Evolutionary conservation across 228 moss, liverwort and hornwort species (phyloP).

Genomic region (Sphagnum fallax): DNA sequence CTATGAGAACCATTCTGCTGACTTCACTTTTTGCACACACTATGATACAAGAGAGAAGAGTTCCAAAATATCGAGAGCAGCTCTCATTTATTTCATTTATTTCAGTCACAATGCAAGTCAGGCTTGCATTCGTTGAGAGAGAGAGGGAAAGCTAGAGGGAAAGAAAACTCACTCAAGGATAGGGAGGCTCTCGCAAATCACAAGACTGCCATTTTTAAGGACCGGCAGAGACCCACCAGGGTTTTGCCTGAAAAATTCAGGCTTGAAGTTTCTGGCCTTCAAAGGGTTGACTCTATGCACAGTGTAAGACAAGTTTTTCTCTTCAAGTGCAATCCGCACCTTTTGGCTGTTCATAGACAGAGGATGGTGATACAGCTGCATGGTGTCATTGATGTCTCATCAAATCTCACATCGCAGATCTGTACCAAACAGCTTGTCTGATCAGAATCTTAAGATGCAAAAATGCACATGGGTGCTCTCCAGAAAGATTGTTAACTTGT

Average conservation of each 20-base stretch:
- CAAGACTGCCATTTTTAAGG: slow-evolving; percentile 39
- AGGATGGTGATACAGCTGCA: slow-evolving; percentile 75
- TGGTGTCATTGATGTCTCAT: slow-evolving; percentile 27
- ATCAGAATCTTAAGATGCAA: too few species aligned
- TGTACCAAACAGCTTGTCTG: too few species aligned
- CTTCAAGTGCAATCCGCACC: slow-evolving; percentile 66
- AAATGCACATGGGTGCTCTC: too few species aligned
- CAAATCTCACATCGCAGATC: background rate
- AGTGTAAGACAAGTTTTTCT: slow-evolving; percentile 56
- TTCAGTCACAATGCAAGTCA: background rate
- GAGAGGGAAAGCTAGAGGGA: background rate
- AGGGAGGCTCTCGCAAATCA: slow-evolving; percentile 54
- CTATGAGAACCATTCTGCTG: background rate
- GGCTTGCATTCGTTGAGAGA: background rate
- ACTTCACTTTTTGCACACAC: background rate
- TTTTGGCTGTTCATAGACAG: slow-evolving; percentile 73
- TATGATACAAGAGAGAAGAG: background rate
- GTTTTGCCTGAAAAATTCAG: slow-evolving; percentile 69
- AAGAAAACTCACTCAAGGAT: slow-evolving; percentile 55
- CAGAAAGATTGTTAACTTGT: too few species aligned
- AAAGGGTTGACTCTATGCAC: slow-evolving; percentile 58
- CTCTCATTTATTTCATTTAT: background rate
- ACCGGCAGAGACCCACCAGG: slow-evolving; percentile 56
- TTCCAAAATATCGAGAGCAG: background rate
- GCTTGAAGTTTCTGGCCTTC: slow-evolving; percentile 67